Evolutionary conservation across 2,329 filamentous ascomycete genomes (phyloP), one percentile per base, ranked within the genome.

Genomic region (Paecilomyces variotii): DNA sequence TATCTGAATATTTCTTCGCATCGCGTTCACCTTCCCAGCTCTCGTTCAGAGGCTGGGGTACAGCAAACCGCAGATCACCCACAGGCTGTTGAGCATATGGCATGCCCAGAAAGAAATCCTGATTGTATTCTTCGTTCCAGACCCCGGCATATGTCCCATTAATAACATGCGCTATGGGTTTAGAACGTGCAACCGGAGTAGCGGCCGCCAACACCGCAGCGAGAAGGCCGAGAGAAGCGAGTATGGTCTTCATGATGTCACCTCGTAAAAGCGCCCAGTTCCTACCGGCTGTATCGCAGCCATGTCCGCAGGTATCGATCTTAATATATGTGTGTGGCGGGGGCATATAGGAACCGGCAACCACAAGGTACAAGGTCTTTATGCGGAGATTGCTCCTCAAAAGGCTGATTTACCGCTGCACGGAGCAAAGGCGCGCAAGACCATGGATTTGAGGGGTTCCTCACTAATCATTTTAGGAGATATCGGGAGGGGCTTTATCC

Each of bases 31-130:
- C 77, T 2, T 70, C 61, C 78, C 78, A 83, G 1, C 74, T 71
- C 24, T 67, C 66, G 61, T 84, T 79, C 27, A 85, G 65, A 0
- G 78, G 68, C 60, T 80, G 74, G 0, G 84, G 82, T 1, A 78
- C 63, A 0, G 74, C 73, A 62, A 86, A 85, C 3, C 85, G 79
- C 53, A 85, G 73, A 57, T 78, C 69, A 0, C 80, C 79, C 26
- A 79, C 70, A 0, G 82, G 82, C 30, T 82, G 77, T 60, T 82
- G 79, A 2, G 83, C 84, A 66, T 81, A 86, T 0, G 83, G 84
- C 1, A 86, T 79, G 2, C 80, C 80, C 2, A 82, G 69, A 65
- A 83, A 84, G 59, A 78, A 73, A 61, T 84, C 81, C 54, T 82
- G 80, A 27, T 75, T 63, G 58, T 79, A 80, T 1, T 67, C 60